Conservation (phyloP, 202 grass and related monocot species). For the Panicum hallii region DNA sequence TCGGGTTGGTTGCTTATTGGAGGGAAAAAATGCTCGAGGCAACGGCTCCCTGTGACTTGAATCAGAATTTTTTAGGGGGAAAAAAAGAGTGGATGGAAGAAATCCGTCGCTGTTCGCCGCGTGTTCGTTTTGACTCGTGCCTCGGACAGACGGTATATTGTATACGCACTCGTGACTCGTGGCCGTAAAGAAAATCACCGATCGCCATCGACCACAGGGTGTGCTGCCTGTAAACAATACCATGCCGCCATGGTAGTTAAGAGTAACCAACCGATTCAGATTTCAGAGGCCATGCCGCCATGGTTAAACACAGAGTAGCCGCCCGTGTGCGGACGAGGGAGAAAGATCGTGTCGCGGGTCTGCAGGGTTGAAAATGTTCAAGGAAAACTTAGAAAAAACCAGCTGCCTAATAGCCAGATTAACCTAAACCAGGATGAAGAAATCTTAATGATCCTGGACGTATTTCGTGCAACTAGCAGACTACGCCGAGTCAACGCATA, state of each 20-base stretch:
- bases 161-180: neutral
- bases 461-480: conserved; percentile 2
- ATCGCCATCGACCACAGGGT: neutral
- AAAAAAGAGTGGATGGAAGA: neutral
- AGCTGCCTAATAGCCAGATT: neutral
- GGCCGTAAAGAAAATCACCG: neutral
- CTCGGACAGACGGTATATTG: neutral
- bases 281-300: neutral
- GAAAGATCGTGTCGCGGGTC: conserved; percentile 56
- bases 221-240: neutral
- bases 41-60: conserved; percentile 30
- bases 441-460: neutral
- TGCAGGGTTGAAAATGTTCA: conserved; percentile 16
- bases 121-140: conserved; percentile 38
- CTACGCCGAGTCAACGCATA: conserved; percentile 18
- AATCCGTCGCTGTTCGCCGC: neutral
- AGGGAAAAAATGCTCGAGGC: conserved; percentile 52
- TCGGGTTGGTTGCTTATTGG: conserved; percentile 72
- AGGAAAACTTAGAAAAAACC: neutral
- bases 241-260: neutral
- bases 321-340: neutral
- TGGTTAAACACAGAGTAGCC: neutral
- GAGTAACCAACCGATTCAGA: neutral
- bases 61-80: neutral
- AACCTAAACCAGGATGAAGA: neutral